Evolutionary conservation across 768 basidiomycete species (phyloP), one percentile per base, ranked within the genome.

Genomic region (Amanita molliuscula): DNA sequence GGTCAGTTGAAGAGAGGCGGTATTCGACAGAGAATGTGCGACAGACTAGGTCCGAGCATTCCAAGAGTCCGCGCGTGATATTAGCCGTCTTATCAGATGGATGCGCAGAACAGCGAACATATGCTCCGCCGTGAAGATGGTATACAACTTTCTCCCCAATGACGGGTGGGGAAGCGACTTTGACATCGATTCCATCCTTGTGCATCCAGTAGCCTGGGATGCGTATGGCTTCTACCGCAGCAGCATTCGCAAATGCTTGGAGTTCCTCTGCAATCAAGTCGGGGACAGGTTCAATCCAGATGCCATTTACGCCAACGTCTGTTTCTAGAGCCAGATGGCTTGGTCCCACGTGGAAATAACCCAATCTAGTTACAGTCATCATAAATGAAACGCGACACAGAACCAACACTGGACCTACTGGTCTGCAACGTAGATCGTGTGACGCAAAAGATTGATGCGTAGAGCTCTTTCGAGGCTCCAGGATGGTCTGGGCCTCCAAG

Each of bases 11-110:
- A 29, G 78, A 77, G 36, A 82, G 74, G 4, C 87, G 80, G 63
- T 90, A 92, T 65, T 89, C 88, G 44, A 86, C 56, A 8, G 75
- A 74, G 58, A 86, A 74, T 31, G 31, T 31, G 4, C 70, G 67
- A 35, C 79, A 75, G 23, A 67, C 61, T 8, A 66, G 53, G 36
- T 66, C 59, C 34, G 67, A 63, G 35, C 75, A 65, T 52, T 76
- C 58, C 23, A 86, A 58, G 28, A 81, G 59, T 11, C 72, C 75
- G 8, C 63, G 68, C 0, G 69, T 55, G 16, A 84, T 70, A 28
- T 62, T 60, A 0, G 75, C 64, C 0, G 76, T 74, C 35, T 63
- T 52, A 47, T 77, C 75, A 2, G 61, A 61, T 16, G 82, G 81
- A 54, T 79, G 76, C 2, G 78, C 82, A 5, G 79, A 78, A 4